Conservation (phyloP, 1,284 basidiomycete species). For the Pseudozyma thailandica region DNA sequence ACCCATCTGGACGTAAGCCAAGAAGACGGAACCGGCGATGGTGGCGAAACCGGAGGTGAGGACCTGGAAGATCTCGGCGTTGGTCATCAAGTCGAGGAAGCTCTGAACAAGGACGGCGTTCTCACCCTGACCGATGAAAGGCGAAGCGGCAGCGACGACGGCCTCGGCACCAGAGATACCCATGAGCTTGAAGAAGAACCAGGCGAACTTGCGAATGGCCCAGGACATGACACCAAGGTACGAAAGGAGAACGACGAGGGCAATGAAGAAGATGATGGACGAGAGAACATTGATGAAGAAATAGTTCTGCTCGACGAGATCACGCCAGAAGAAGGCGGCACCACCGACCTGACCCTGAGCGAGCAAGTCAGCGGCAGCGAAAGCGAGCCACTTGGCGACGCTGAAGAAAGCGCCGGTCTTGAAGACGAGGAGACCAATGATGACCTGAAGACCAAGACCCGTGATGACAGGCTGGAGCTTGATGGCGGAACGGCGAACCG, state of each 20-base stretch:
- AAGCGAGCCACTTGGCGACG: slow-evolving; percentile 60
- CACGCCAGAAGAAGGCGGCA: slow-evolving; percentile 62
- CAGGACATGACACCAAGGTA: slow-evolving; percentile 66
- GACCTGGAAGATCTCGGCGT: slow-evolving; percentile 85
- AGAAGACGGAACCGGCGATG: slow-evolving; percentile 87
- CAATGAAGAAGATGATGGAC: slow-evolving; percentile 76
- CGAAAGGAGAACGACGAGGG: slow-evolving; percentile 74
- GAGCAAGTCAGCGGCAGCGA: slow-evolving; percentile 59
- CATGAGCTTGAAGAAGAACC: slow-evolving; percentile 91
- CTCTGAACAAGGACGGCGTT: slow-evolving; percentile 71
- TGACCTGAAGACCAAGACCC: slow-evolving; percentile 62
- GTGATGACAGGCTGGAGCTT: slow-evolving; percentile 56
- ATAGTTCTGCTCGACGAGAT: slow-evolving; percentile 45
- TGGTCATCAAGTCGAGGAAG: slow-evolving; percentile 87
- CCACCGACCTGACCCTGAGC: slow-evolving; percentile 57
- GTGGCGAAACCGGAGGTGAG: slow-evolving; percentile 87
- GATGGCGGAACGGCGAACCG: slow-evolving; percentile 48
- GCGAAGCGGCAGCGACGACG: slow-evolving; percentile 87
- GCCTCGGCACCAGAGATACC: slow-evolving; percentile 80
- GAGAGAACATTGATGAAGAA: slow-evolving; percentile 69
- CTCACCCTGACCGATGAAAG: slow-evolving; percentile 78
- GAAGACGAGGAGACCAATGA: slow-evolving; percentile 64
- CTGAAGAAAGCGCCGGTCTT: slow-evolving; percentile 59
- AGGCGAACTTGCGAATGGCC: slow-evolving; percentile 73
- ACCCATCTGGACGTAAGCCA: slow-evolving; percentile 83